These are phyloP conservation scores for Paracorniculantispora psalliotae DNA, from an alignment of 2,329 filamentous ascomycete species.

Conservation along the genomic window DNA sequence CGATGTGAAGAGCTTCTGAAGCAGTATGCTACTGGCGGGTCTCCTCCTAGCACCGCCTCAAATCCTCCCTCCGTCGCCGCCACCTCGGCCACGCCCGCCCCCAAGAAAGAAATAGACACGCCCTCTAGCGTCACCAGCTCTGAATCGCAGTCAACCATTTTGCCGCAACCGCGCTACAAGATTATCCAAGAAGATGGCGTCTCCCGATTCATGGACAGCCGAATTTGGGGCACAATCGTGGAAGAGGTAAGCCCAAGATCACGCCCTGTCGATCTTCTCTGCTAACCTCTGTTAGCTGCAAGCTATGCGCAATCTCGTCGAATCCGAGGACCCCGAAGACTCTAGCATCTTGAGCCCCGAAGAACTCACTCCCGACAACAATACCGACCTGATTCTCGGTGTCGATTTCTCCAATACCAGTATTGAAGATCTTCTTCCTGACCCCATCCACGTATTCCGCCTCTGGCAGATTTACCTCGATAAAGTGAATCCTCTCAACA, in stretches of 20 bases:
- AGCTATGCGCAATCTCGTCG: slow-evolving; percentile 55
- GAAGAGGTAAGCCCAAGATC: slow-evolving; percentile 41
- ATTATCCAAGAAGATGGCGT: slow-evolving; percentile 52
- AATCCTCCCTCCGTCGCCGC: slow-evolving; percentile 17
- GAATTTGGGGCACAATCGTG: slow-evolving; percentile 48
- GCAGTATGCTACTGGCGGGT: slow-evolving; percentile 45
- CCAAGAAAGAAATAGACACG: slow-evolving; percentile 14
- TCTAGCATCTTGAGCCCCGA: slow-evolving; percentile 45
- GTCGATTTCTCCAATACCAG: slow-evolving; percentile 35
- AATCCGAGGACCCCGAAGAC: slow-evolving; percentile 44
- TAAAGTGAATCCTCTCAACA: slow-evolving; percentile 69
- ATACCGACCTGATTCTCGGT: slow-evolving; percentile 45
- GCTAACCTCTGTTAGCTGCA: slow-evolving; percentile 38
- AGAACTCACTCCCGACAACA: slow-evolving; percentile 46
- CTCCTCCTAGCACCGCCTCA: slow-evolving; percentile 23
- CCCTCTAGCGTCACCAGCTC: slow-evolving; percentile 17
- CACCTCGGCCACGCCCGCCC: neutral
- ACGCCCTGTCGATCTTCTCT: neutral
- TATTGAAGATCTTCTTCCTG: slow-evolving; percentile 54
- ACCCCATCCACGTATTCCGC: slow-evolving; percentile 60
- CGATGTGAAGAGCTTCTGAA: slow-evolving; percentile 55
- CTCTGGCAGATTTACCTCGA: slow-evolving; percentile 73
- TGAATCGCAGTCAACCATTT: slow-evolving; percentile 33
- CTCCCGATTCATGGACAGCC: slow-evolving; percentile 54
- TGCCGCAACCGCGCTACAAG: slow-evolving; percentile 44